Base-by-base conservation (phyloP, 345 rosid species). In the Bruguiera sexangula region DNA sequence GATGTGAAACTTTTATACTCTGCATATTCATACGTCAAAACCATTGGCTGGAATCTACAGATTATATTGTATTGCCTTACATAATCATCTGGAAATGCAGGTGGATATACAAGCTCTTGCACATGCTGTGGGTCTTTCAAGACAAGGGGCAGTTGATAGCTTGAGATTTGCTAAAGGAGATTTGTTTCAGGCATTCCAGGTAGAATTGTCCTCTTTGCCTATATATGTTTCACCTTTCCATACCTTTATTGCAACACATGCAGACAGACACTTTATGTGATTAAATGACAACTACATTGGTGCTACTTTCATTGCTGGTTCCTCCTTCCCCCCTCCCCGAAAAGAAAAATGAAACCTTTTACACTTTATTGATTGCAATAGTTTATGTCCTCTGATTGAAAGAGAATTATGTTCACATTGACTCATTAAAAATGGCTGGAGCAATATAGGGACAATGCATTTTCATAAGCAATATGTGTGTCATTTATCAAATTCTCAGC, bases 121-220 rank as follows among this genome's bases (percentile, higher is more conserved):
- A 29, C 97, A 94, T 88, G 97, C 97, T 24, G 98, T 94, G 52
- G 91, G 87, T 79, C 89, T 94, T 75, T 87, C 91, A 65, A 87
- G 98, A 78, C 97, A 94, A 84, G 97, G 96, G 63, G 98, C 98
- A 21, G 84, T 94, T 81, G 97, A 91, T 73, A 91, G 98, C 81
- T 82, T 94, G 88, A 89, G 85, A 82, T 88, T 89, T 82, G 90
- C 96, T 18, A 92, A 88, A 84, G 97, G 97, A 74, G 97, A 91
- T 82, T 79, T 94, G 71, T 85, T 81, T 80, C 92, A 81, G 82
- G 98, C 98, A 69, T 94, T 94, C 81, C 96, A 91, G 91, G 98
- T 91, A 20, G n/a, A 27, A 26, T 50, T 9, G 29, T 59, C 10
- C 60, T 65, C 43, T 36, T 52, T 56, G 30, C 51, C 7, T 26